phyloP scores from a whole-genome alignment of 495 filamentous ascomycete species.

The Corynascus novoguineensis region DNA sequence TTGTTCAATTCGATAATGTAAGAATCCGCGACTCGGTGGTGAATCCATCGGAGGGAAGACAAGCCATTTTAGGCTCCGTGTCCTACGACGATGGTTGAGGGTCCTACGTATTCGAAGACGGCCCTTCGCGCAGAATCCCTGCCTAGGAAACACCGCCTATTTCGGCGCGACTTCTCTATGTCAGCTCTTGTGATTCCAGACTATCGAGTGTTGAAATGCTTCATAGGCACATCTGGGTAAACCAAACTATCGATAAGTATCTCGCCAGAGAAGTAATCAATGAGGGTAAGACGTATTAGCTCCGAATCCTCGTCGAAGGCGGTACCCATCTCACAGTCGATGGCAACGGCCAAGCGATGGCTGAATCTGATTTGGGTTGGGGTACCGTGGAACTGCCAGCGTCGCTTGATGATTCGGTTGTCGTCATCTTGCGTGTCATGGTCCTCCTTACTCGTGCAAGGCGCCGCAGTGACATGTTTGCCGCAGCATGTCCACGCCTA shows the following conservation, averaged over 20 bases:
- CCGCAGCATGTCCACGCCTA: constrained; percentile 14
- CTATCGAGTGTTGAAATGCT: constrained; percentile 36
- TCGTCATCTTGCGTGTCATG: neutral
- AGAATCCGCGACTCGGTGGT: constrained; percentile 7
- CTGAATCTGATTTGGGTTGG: neutral
- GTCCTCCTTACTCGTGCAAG: neutral
- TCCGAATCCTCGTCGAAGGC: constrained; percentile 28
- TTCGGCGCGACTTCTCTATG: constrained; percentile 21
- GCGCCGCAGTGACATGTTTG: neutral
- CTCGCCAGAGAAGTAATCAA: constrained; percentile 43
- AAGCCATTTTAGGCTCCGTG: constrained; percentile 30
- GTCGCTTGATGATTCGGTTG: neutral
- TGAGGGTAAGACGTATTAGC: constrained; percentile 37
- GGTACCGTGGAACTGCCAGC: constrained; percentile 15
- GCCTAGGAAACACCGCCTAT: constrained; percentile 16
- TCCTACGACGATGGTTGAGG: constrained; percentile 31
- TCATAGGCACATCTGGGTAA: constrained; percentile 32
- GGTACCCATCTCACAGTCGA: constrained; percentile 50
- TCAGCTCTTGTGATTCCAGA: constrained; percentile 33
- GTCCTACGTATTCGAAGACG: constrained; percentile 36
- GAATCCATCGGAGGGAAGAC: constrained; percentile 19
- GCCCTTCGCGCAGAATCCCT: constrained; percentile 28
- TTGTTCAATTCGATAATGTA: constrained; percentile 1
- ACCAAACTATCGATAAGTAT: constrained; percentile 43
- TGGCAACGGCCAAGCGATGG: constrained; percentile 30